A percentile compares a stretch with the other conserved stretches of the same genome.
These are phyloP conservation scores for Trichoderma reesei DNA, from an alignment of 495 filamentous ascomycete species.

Conservation along the genomic window DNA sequence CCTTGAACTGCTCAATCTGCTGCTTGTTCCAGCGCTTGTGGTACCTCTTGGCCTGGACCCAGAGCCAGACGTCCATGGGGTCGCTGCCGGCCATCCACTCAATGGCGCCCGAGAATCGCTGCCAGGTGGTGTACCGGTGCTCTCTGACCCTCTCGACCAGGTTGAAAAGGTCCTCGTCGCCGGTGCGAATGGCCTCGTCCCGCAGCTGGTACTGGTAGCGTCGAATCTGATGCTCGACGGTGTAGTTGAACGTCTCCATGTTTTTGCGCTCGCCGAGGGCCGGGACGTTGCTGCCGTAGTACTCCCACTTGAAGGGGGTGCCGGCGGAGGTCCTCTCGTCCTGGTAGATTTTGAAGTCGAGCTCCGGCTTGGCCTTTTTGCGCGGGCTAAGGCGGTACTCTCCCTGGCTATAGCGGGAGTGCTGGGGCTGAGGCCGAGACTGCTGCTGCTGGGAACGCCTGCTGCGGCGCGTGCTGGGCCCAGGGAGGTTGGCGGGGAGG, in stretches of 20 bases:
- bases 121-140: too few species aligned
- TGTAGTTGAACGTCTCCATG: background rate
- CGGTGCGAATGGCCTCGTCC: background rate
- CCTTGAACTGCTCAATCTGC: background rate
- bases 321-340: background rate
- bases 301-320: background rate
- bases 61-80: background rate
- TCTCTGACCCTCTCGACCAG: background rate
- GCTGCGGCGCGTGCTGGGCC: background rate
- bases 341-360: background rate
- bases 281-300: constrained; percentile 3
- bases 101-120: too few species aligned
- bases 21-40: background rate
- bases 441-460: too few species aligned
- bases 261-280: background rate
- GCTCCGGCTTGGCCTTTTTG: background rate
- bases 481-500: background rate
- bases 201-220: background rate
- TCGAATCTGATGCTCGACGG: background rate
- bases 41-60: background rate
- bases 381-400: background rate
- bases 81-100: background rate
- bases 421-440: too few species aligned
- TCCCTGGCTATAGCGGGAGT: too few species aligned
- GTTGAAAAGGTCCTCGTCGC: background rate